A percentile compares a stretch with the other conserved stretches of the same genome.
Evolutionary conservation across 352 stramenopile genomes (phyloP).

Genomic region (Pseudoperonospora humuli): DNA sequence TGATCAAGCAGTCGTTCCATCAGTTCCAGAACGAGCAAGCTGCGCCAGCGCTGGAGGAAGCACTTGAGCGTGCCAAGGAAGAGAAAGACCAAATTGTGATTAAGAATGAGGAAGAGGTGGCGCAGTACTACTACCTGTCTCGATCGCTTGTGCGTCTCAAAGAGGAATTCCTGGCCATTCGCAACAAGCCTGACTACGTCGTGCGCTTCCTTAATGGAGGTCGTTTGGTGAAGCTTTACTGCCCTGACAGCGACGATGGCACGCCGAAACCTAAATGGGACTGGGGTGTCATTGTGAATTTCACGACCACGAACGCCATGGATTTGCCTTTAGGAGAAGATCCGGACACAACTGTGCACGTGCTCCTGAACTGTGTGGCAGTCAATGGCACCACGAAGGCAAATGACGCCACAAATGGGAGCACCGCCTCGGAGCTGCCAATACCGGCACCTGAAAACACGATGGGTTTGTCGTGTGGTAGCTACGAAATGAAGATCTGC

Average conservation of each 20-base stretch:
- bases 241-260: conserved; percentile 36
- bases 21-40: conserved; percentile 88
- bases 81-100: conserved; percentile 86
- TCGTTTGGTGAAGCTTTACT: conserved; percentile 85
- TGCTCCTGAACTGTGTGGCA: conserved; percentile 62
- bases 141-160: conserved; percentile 89
- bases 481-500: conserved; percentile 80
- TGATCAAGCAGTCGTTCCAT: conserved; percentile 97
- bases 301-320: conserved; percentile 67
- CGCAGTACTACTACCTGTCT: conserved; percentile 86
- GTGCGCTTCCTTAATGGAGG: conserved; percentile 92
- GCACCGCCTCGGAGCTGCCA: conserved; percentile 31
- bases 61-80: conserved; percentile 68
- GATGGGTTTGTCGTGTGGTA: conserved; percentile 46
- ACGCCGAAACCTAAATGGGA: conserved; percentile 55
- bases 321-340: conserved; percentile 50
- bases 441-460: conserved; percentile 46
- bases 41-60: conserved; percentile 66
- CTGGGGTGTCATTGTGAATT: conserved; percentile 83
- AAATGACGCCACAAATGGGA: conserved; percentile 22
- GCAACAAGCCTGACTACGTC: conserved; percentile 89
- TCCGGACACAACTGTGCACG: conserved; percentile 67
- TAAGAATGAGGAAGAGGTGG: conserved; percentile 85
- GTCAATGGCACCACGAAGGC: conserved; percentile 19
- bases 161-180: conserved; percentile 88